Evolutionary conservation across 345 rosid genomes (phyloP), one percentile per base, ranked within the genome.

Genomic region (Citrus sp.): DNA sequence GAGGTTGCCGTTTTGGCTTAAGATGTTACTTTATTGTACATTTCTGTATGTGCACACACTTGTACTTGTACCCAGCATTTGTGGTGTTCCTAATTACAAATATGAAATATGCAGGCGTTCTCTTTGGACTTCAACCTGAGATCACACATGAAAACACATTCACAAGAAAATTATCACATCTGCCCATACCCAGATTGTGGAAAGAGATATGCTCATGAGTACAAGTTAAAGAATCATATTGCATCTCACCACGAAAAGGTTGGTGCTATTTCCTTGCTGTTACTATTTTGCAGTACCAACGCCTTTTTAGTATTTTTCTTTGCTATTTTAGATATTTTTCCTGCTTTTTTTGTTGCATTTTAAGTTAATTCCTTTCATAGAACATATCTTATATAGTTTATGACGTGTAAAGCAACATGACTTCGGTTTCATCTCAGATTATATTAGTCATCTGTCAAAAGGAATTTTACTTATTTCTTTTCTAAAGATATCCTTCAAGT

Each of bases 71-170:
- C 63, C 59, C 38, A 19, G 49, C 24, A 24, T 28, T 37, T 54
- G 27, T 62, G 24, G 58, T 73, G 42, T 56, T 58, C 58, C 77
- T 67, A 79, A 73, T 62, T 65, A 65, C 38, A 13, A 59, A 22
- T 56, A 7, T 81, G 83, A 60, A 73, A 76, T 72, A 61, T 85
- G 82, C 92, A 95, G 99, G 99, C 99, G 8, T 96, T 96, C 87
- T 96, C 99, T 30, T 87, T 96, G 83, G 99, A 96, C 85, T 96
- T 96, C 87, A 96, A 96, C 89, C 88, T 96, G 87, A 87, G 92
- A 75, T 96, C 99, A 58, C 98, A 94, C 88, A 96, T 94, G 98
- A 96, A 94, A 87, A 96, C 99, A 65, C 99, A 96, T 84, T 94
- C 97, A 58, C 99, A 94, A 83, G 99, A 96, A 85, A 96, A 94